Evolutionary conservation across 306 rosid genomes (phyloP), one percentile per base, ranked within the genome.

Genomic region (Citrullus colocynthis): DNA sequence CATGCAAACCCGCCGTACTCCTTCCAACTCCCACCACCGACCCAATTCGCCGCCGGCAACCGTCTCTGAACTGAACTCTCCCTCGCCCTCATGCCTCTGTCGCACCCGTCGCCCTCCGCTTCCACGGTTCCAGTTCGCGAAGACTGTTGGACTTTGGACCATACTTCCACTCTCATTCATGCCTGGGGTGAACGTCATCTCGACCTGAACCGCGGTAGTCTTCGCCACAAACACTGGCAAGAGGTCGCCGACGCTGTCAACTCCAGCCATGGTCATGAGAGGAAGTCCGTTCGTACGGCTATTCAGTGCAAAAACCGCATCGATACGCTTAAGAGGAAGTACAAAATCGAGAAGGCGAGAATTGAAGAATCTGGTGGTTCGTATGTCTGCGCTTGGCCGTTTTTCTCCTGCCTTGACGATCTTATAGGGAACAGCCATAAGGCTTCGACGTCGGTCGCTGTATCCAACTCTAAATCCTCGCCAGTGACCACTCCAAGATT

Each of bases 301-400:
- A 73, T 88, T 77, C 97, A 92, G 85, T 92, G 96, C 77, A 88
- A 88, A 76, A 88, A 88, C 81, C 93, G 95, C 57, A 85, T 92
- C 82, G 93, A 88, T 79, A 86, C 96, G 56, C 90, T 92, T 0
- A 92, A 88, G 80, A 92, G 87, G 84, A 92, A 83, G 93, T 92
- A 83, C 80, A 86, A 88, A 88, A 77, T 88, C 86, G 95, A 92
- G 83, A 90, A 85, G 75, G 87, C 85, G 74, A 90, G 84, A 88
- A 85, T 83, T 84, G 77, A 76, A 37, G 89, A 88, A 8, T 85
- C 89, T 57, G 82, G 63, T 75, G 86, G 85, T 2, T 20, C 48
- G 7, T 84, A 80, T 81, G 65, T 80, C 37, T 76, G 87, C 78
- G 12, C 84, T 1, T 91, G 93, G 93, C 87, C 90, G 2, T 86